A percentile compares a stretch with the other conserved stretches of the same genome.
These are phyloP conservation scores for Xylariales sp. DNA, from an alignment of 2,329 filamentous ascomycete species.

Conservation along the genomic window DNA sequence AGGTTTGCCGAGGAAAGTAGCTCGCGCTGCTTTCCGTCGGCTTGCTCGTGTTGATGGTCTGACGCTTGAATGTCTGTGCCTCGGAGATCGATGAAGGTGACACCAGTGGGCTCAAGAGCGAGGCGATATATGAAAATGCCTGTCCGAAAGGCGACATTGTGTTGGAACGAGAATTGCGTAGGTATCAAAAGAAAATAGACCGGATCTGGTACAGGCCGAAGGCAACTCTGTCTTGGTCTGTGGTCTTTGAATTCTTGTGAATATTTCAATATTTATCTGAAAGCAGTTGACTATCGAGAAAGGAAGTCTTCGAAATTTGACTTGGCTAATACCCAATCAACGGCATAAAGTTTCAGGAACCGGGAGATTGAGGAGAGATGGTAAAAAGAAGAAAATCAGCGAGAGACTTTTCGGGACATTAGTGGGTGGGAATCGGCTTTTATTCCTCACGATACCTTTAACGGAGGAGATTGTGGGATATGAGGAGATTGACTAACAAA, in stretches of 20 bases:
- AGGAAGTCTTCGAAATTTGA: too few species aligned
- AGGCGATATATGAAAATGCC: conserved; percentile 9
- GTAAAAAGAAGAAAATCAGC: neutral
- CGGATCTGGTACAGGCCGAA: too few species aligned
- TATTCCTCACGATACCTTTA: conserved; percentile 6
- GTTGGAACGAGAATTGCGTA: too few species aligned
- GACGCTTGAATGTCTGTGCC: too few species aligned
- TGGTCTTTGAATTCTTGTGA: too few species aligned
- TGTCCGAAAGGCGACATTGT: conserved; percentile 10
- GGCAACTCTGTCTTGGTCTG: too few species aligned
- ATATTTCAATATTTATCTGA: too few species aligned
- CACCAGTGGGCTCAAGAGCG: conserved; percentile 3
- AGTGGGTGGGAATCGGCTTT: neutral
- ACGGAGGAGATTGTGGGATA: neutral
- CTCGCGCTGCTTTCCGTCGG: conserved; percentile 8
- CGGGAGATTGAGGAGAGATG: neutral
- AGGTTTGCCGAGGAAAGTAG: conserved; percentile 10
- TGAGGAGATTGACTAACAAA: neutral
- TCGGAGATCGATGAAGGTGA: neutral
- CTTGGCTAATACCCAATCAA: too few species aligned
- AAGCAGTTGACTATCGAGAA: too few species aligned
- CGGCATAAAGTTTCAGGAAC: too few species aligned
- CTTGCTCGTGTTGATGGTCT: neutral
- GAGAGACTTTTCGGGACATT: neutral
- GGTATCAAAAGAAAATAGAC: too few species aligned